A percentile compares a stretch with the other conserved stretches of the same genome.
Evolutionary conservation across 148 eudicot genomes (phyloP).

Genomic region (Camellia sinensis): DNA sequence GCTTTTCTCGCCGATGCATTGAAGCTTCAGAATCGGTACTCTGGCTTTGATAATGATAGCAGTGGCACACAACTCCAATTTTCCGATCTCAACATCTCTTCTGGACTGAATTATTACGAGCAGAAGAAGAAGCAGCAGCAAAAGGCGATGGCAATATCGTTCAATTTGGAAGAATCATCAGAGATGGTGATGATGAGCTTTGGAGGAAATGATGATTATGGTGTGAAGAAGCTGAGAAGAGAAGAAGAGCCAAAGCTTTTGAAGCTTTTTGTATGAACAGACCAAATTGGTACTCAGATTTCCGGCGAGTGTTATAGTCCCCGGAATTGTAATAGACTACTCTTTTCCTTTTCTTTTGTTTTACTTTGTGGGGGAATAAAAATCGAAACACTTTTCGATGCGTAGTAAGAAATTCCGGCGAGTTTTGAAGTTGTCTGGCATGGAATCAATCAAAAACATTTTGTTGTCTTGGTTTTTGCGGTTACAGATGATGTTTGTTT

Average conservation of each 20-base stretch:
- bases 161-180: slow-evolving; percentile 22
- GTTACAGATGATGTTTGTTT: no score
- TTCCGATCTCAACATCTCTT: slow-evolving; percentile 6
- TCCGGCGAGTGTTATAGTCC: slow-evolving; percentile 13
- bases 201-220: slow-evolving; percentile 13
- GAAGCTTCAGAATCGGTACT: neutral
- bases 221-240: slow-evolving; percentile 14
- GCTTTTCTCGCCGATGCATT: neutral
- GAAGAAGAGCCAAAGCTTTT: slow-evolving; percentile 52
- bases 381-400: neutral
- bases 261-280: slow-evolving; percentile 44
- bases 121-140: neutral
- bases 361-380: neutral
- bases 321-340: neutral
- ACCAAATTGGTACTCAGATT: neutral
- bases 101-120: neutral
- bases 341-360: neutral
- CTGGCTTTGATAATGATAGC: neutral
- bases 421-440: no score
- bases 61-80: neutral
- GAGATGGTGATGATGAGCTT: slow-evolving; percentile 20
- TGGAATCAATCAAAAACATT: no score
- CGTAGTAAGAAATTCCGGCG: neutral
- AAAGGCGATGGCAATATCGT: slow-evolving; percentile 29
- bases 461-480: no score